Base-by-base conservation (phyloP, 768 basidiomycete genomes). In the Macrocybe gigantea region DNA sequence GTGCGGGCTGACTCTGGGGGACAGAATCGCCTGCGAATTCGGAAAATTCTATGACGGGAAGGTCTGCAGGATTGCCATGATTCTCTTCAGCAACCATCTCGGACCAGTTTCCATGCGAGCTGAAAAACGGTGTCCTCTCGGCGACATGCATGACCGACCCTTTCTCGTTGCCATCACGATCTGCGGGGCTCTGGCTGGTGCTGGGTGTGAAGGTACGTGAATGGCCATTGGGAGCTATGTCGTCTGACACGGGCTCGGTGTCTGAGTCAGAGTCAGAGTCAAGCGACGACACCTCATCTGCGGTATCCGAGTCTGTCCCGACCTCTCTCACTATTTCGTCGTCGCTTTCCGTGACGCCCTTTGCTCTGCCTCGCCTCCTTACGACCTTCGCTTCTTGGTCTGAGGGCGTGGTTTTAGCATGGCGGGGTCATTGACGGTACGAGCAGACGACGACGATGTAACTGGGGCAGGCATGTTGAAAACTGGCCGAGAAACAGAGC, bases 1-100 rank as follows among this genome's bases (percentile, higher is more conserved):
- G 64, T 49, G 55, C 38, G 35, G 60, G 49, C 31, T 65, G 53
- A 41, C 66, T 58, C 22, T 22, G 22, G 22, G 22, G 22, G 4
- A 22, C 22, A 33, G 69, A 53, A 15, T 72, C 64, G 30, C 61
- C 67, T 46, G 73, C 72, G 60, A 81, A 73, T 49, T 91, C 84
- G 45, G 80, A 74, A 58, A 92, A 93, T 49, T 90, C 85, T 54
- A 92, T 82, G 56, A 91, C 83, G 33, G 88, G 90, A 6, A 92
- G 72, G 29, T 81, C 78, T 6, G 77, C 78, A 41, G 79, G 70
- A 13, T 82, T 84, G 52, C 82, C 75, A n/a, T 66, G 68, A 38
- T 65, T 75, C 65, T 87, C 85, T 50, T 83, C 83, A 12, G 83
- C 74, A n/a, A 90, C 86, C 81, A 90, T 86, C 60, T 91, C 87